Evolutionary conservation across 2,329 filamentous ascomycete species (phyloP).

Genomic region (Alternaria sp.): DNA sequence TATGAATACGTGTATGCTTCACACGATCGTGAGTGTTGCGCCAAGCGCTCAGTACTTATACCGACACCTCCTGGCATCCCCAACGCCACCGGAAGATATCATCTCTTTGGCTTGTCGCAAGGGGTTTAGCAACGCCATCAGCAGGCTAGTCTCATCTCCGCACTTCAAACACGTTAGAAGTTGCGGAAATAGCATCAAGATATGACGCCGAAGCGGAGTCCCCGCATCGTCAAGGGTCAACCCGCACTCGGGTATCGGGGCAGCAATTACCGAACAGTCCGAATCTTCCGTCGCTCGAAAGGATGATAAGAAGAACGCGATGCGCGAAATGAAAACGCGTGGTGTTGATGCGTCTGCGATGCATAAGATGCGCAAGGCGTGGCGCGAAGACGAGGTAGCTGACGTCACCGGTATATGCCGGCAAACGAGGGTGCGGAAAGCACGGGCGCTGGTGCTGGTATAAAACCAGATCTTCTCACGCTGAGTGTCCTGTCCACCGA

Average conservation of each 20-base stretch:
- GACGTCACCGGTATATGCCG: background rate
- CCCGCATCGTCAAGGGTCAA: constrained; percentile 12
- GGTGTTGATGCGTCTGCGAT: background rate
- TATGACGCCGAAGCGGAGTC: constrained; percentile 8
- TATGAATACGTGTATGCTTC: too few relatives aligned
- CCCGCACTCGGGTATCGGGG: constrained; percentile 1
- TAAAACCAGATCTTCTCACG: background rate
- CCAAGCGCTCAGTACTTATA: background rate
- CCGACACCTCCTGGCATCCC: background rate
- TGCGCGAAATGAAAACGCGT: background rate
- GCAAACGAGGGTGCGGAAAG: background rate
- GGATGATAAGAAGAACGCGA: background rate
- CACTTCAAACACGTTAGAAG: background rate
- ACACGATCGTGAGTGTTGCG: background rate
- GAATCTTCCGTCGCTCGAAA: constrained; percentile 11
- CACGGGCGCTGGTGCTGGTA: background rate
- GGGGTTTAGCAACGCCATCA: background rate
- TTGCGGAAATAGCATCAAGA: background rate
- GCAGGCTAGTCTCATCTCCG: background rate
- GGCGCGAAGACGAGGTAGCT: background rate
- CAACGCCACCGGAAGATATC: background rate
- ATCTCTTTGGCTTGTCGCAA: constrained; percentile 2
- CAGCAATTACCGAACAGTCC: constrained; percentile 1
- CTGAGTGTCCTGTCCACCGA: background rate
- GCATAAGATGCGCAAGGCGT: background rate